Percentiles rank a stretch among this genome's conserved stretches.
phyloP scores from a whole-genome alignment of 2,329 filamentous ascomycete species.

The Endothia cerciana region DNA sequence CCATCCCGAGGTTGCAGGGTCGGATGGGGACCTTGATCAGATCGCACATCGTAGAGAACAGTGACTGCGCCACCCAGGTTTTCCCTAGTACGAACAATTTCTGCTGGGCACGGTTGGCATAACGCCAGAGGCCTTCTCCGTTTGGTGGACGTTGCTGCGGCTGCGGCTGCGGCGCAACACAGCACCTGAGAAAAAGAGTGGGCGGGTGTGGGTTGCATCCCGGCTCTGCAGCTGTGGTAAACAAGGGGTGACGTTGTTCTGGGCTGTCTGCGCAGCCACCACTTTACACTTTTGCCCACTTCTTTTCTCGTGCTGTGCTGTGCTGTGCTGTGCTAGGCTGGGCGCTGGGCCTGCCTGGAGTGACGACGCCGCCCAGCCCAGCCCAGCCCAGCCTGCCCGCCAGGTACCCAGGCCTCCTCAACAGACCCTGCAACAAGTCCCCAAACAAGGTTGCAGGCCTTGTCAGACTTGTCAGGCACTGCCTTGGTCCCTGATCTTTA shows the following conservation, averaged over 20 bases:
- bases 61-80: slow-evolving; percentile 9
- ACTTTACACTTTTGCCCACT: too few species aligned
- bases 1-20: not conserved
- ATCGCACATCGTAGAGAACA: not conserved
- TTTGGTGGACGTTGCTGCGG: slow-evolving; percentile 5
- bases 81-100: too few species aligned
- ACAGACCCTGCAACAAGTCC: not conserved
- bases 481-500: not conserved
- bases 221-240: not conserved
- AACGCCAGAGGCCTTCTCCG: too few species aligned
- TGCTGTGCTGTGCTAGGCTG: not conserved
- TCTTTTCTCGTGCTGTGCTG: not conserved
- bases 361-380: not conserved
- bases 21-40: not conserved
- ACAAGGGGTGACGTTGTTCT: slow-evolving; percentile 17
- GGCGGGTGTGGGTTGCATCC: not conserved
- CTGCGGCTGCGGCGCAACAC: slow-evolving; percentile 7
- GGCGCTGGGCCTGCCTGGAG: not conserved
- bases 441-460: slow-evolving; percentile 3
- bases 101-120: too few species aligned
- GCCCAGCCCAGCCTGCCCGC: not conserved
- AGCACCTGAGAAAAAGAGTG: slow-evolving; percentile 13
- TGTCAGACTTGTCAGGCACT: slow-evolving; percentile 7
- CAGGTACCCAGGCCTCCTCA: not conserved
- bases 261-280: not conserved